Base-by-base conservation (phyloP, 805 yeast species). In the Barnettozyma vustinii region DNA sequence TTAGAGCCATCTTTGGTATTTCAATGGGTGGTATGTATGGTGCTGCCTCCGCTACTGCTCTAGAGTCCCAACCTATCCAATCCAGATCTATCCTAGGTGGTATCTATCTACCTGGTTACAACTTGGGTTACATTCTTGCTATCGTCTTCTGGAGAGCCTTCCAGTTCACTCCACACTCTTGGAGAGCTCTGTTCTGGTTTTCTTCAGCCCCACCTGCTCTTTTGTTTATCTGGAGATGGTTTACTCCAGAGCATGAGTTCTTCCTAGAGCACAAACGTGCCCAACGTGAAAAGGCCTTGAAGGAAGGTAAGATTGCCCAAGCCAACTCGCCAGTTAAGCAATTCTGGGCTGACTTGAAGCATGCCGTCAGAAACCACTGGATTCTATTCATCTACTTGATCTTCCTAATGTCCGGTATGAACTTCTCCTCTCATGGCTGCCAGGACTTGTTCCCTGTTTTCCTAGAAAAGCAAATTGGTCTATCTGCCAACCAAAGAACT, bases 101-200 rank as follows among this genome's bases (percentile, higher is more conserved):
- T 44, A 66, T 77, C 16, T 77, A 75, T 62, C 75, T 75, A 52
- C 73, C 75, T 46, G 81, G 79, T 44, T 78, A 84, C 55, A 83
- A 85, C 10, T 71, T 83, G 53, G 91, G 90, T 13, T 82, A 81
- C 58, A 72, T 84, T 46, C 68, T 83, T 23, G 86, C 81, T 1
- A 83, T 79, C 27, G 67, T 80, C n/a, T 84, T 84, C 67, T 77
- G 70, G 59, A 72, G 88, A 52, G 89, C 87, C 10, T 70, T 83
- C 50, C 70, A 73, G 47, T 74, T 75, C 50, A 62, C 75, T 5
- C 57, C 66, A 3, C 77, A 81, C 53, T 75, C 77, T 7, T 84
- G 92, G 92, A 72, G 88, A 58, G 75, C 87, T 1, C 67, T 83
- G 40, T 84, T 81, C 65, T 84, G 90, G 90, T 83, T 85, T 59